Base-by-base conservation (phyloP, 805 yeast genomes). In the Hanseniaspora taiwanica region DNA sequence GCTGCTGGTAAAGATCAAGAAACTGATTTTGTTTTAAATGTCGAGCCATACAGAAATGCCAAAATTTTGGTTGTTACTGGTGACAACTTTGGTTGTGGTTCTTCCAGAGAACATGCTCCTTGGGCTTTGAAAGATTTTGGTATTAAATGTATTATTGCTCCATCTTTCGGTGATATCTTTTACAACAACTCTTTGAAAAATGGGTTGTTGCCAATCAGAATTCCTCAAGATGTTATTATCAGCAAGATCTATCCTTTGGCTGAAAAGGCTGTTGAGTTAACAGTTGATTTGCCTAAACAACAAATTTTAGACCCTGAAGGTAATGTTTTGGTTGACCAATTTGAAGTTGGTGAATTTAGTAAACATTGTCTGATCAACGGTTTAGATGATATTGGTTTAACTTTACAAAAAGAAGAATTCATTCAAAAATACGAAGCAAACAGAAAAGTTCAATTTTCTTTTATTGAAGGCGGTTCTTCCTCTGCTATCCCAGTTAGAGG, bases 101-200 rank as follows among this genome's bases (percentile, higher is more conserved):
- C 96, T 32, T 87, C 96, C 2, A 84, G 98, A 73, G 98, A 91
- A 64, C 98, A 91, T 56, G 98, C 98, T 25, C 97, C 98, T 43
- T 91, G 98, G 98, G 97, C 98, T 2, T 72, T 91, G 50, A 87
- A 86, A 55, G 98, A 91, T 65, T 91, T 91, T 55, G 98, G 98
- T 63, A 86, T 91, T 62, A 80, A 82, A 62, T 80, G 89, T 47
- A 82, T 91, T 56, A 87, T 91, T 61, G 97, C 97, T 5, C 98
- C 97, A 43, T 86, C 96, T 1, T 91, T 89, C 52, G 98, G 97
- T 61, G 98, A 91, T 64, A 91, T 91, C 53, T 91, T 91, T 71
- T 87, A 84, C 76, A 91, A 83, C 69, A 91, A 91, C 70, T 87
- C 96, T 40, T 83, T 83, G 70, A 91, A 91, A 69, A 91, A 91